phyloP scores from a whole-genome alignment of 140 eudicot genomes.

The Oenanthe javanica region DNA sequence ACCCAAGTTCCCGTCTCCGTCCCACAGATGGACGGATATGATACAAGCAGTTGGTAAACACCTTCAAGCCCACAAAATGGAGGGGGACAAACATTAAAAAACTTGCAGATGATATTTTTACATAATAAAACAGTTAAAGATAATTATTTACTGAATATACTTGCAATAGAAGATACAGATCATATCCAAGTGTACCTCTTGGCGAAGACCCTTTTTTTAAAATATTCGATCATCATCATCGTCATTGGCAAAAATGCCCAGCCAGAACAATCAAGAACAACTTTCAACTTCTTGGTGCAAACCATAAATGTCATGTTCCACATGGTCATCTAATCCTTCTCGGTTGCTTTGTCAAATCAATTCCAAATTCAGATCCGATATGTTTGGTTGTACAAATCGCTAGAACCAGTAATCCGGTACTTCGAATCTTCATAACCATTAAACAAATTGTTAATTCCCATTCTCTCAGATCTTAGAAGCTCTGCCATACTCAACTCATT shows the following conservation, averaged over 20 bases:
- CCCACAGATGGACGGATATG: neutral
- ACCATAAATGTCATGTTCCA: constrained; percentile 12
- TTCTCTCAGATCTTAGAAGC: constrained; percentile 61
- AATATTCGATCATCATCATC: constrained; percentile 27
- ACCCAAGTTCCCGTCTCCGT: neutral
- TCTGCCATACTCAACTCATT: constrained; percentile 69
- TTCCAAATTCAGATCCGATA: constrained; percentile 47
- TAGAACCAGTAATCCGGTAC: constrained; percentile 56
- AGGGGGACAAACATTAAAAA: neutral
- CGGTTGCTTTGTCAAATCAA: constrained; percentile 17
- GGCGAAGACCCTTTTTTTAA: constrained; percentile 20
- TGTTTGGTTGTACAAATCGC: constrained; percentile 58
- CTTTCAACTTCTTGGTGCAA: constrained; percentile 21
- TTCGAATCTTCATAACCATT: constrained; percentile 67
- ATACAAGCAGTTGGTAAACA: neutral
- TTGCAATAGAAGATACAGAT: neutral
- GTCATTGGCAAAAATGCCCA: constrained; percentile 32
- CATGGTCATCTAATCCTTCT: constrained; percentile 8
- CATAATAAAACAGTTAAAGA: neutral
- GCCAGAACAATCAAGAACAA: constrained; percentile 33
- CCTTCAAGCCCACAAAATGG: neutral
- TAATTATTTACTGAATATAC: neutral
- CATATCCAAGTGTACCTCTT: constrained; percentile 31
- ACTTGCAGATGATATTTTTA: neutral
- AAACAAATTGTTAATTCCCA: constrained; percentile 51